Evolutionary conservation across 495 filamentous ascomycete species (phyloP), one percentile per base, ranked within the genome.

Genomic region (Penicillium daleae): DNA sequence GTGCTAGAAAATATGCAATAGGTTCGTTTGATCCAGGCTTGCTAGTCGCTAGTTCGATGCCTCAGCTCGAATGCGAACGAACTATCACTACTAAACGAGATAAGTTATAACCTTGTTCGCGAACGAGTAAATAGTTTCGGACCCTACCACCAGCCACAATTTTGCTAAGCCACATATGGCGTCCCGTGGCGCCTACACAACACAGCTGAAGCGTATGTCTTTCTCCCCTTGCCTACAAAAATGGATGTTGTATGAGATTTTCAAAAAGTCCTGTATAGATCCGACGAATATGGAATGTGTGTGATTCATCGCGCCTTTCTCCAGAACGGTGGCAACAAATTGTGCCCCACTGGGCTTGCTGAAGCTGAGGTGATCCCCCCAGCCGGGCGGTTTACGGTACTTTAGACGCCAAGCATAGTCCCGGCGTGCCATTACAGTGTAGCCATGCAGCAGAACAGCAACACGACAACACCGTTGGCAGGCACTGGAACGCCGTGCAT

Each of bases 81-180:
- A 54, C 10, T 33, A 26, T 22, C 42, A 21, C 22, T 15, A 17
- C 15, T 12, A 46, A 46, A 7, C 12, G 13, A 42, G n/a, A n/a
- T n/a, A n/a, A n/a, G n/a, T n/a, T n/a, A n/a, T n/a, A n/a, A n/a
- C n/a, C n/a, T n/a, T n/a, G n/a, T n/a, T n/a, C n/a, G n/a, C n/a
- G n/a, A n/a, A n/a, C n/a, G n/a, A n/a, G n/a, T n/a, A n/a, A n/a
- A 12, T 46, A 46, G 19, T 42, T 39, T 12, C 5, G 7, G 26
- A 32, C 29, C 49, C 49, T 52, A 15, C 12, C 49, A 19, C 29
- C 27, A 52, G 53, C 60, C 60, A 62, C 64, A 33, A 27, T 17
- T 6, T 12, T 57, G 57, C 67, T 61, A 58, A 70, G 67, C 67
- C 67, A 70, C 67, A 62, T 22, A 33, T 39, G 29, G 51, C 29